Conservation (phyloP, 2,329 filamentous ascomycete species). For the Akanthomyces lecanii region DNA sequence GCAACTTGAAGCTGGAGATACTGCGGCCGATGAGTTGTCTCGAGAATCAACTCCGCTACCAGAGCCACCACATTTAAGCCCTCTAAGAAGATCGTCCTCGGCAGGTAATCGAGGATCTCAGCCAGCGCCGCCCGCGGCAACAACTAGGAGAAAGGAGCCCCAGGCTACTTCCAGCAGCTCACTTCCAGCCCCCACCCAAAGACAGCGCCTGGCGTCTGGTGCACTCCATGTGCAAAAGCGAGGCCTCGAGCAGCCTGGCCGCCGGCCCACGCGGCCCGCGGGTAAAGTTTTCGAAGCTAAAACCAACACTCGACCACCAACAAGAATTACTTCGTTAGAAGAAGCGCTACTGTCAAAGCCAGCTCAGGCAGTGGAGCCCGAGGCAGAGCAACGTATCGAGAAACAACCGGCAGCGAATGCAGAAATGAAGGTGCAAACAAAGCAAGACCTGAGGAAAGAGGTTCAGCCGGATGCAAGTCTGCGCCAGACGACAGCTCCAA, state of each 20-base stretch:
- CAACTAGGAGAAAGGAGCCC: background rate
- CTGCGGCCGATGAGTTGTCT: conserved; percentile 33
- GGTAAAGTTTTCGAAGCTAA: background rate
- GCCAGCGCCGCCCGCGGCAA: background rate
- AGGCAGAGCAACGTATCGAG: background rate
- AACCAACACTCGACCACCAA: background rate
- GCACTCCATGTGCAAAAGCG: conserved; percentile 4
- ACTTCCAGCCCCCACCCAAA: background rate
- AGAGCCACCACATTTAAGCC: conserved; percentile 44
- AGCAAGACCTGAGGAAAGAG: background rate
- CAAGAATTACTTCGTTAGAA: conserved; percentile 1
- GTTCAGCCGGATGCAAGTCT: background rate
- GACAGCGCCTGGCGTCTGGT: background rate
- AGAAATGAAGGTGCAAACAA: background rate
- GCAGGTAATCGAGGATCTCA: conserved; percentile 45
- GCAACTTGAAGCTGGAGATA: conserved; percentile 36
- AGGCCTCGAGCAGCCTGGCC: conserved; percentile 4
- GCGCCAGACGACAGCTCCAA: background rate
- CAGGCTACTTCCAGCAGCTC: background rate
- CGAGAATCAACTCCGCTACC: conserved; percentile 44
- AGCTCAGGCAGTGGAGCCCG: background rate
- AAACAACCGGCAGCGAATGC: background rate
- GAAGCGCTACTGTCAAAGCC: conserved; percentile 5
- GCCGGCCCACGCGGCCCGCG: background rate
- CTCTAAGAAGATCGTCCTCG: conserved; percentile 48